phyloP scores from a whole-genome alignment of 2,329 filamentous ascomycete genomes.

The Pestalotiopsis sp. region DNA sequence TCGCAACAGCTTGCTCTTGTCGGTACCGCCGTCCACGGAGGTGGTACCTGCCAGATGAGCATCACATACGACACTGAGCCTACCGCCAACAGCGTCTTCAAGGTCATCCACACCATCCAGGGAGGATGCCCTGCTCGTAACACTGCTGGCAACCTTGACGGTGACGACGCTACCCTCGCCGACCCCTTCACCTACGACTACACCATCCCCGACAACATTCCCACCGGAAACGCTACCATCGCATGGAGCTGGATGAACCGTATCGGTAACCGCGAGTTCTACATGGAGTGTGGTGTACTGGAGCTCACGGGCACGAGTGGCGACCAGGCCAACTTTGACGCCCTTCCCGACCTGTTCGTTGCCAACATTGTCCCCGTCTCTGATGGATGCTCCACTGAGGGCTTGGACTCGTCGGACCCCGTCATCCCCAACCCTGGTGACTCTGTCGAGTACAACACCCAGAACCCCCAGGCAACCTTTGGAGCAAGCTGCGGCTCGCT shows the following conservation, averaged over 20 bases:
- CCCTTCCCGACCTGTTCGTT: constrained; percentile 73
- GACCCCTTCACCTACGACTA: constrained; percentile 65
- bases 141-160: constrained; percentile 56
- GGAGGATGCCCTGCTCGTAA: constrained; percentile 77
- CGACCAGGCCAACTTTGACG: constrained; percentile 51
- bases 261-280: constrained; percentile 90
- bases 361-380: constrained; percentile 57
- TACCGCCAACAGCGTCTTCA: constrained; percentile 69
- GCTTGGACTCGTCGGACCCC: constrained; percentile 46
- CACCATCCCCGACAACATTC: constrained; percentile 69
- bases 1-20: constrained; percentile 62
- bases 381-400: background rate
- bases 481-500: constrained; percentile 19
- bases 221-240: constrained; percentile 74
- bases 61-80: constrained; percentile 77
- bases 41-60: constrained; percentile 88
- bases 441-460: constrained; percentile 50
- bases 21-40: constrained; percentile 79
- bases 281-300: constrained; percentile 92
- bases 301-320: constrained; percentile 58
- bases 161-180: constrained; percentile 36
- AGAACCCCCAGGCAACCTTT: constrained; percentile 28
- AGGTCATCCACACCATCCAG: constrained; percentile 85
- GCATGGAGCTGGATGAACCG: constrained; percentile 97
- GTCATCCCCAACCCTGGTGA: constrained; percentile 69